Evolutionary conservation across 2,329 filamentous ascomycete species (phyloP).

Genomic region (Pseudopyricularia cyperi): DNA sequence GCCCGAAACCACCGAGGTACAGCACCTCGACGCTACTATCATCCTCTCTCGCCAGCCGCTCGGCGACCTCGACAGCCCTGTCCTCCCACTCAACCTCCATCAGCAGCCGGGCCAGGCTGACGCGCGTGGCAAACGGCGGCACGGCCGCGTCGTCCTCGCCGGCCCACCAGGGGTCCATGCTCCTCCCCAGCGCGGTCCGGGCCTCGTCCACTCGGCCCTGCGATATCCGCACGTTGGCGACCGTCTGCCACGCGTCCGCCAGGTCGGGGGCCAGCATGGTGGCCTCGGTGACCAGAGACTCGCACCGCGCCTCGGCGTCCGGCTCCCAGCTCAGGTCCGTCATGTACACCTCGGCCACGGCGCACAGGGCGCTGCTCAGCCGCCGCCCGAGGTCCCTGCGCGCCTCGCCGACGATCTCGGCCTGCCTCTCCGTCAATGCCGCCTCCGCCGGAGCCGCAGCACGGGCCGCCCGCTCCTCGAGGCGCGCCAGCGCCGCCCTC

Average conservation of each 20-base stretch:
- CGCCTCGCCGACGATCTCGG: conserved; percentile 20
- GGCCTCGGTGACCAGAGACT: conserved; percentile 80
- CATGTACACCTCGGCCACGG: conserved; percentile 96
- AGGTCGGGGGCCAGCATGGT: conserved; percentile 69
- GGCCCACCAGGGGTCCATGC: conserved; percentile 60
- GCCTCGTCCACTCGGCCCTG: conserved; percentile 73
- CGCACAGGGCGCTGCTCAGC: conserved; percentile 83
- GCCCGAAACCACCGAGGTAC: conserved; percentile 93
- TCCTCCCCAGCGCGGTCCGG: conserved; percentile 60
- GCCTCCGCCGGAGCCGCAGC: too few species aligned
- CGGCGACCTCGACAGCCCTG: conserved; percentile 73
- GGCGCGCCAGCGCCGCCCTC: conserved; percentile 52
- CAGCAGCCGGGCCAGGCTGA: conserved; percentile 71
- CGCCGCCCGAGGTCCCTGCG: conserved; percentile 63
- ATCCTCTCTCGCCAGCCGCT: conserved; percentile 74
- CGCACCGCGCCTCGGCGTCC: conserved; percentile 80
- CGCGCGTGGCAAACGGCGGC: conserved; percentile 75
- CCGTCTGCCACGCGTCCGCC: conserved; percentile 85
- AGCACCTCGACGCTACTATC: conserved; percentile 91
- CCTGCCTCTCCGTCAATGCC: conserved; percentile 11
- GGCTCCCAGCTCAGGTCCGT: conserved; percentile 90
- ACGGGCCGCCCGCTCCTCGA: conserved; percentile 29
- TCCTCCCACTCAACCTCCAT: conserved; percentile 84
- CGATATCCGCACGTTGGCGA: conserved; percentile 87
- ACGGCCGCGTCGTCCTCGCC: conserved; percentile 53